Percentiles rank a stretch among this genome's conserved stretches.
Conservation (phyloP, 495 filamentous ascomycete species). For the Glarea lozoyensis region DNA sequence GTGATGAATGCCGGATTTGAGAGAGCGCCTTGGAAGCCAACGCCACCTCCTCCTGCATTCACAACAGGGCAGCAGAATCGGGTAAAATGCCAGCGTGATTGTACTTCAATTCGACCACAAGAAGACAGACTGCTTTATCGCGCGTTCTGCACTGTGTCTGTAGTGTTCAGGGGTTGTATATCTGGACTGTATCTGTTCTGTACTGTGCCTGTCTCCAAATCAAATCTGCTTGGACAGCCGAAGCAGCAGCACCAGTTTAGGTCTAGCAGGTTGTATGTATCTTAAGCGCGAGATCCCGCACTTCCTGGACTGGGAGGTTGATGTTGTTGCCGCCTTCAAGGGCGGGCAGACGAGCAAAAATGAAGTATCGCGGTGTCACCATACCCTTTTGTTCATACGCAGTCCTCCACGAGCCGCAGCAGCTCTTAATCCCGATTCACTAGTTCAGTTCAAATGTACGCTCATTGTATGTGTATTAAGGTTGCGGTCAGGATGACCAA, state of each 20-base stretch:
- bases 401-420: slow-evolving; percentile 13
- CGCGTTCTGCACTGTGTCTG: neutral
- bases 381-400: slow-evolving; percentile 17
- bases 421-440: slow-evolving; percentile 13
- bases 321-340: neutral
- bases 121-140: neutral
- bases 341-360: slow-evolving; percentile 3
- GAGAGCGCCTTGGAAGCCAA: too few relatives aligned
- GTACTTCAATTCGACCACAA: neutral
- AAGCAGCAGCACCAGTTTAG: slow-evolving; percentile 9
- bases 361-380: slow-evolving; percentile 21
- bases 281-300: neutral
- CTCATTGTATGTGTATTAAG: slow-evolving; percentile 17
- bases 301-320: neutral
- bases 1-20: too few relatives aligned
- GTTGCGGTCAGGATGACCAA: slow-evolving; percentile 17
- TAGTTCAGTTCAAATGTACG: slow-evolving; percentile 22
- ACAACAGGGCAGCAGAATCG: too few relatives aligned
- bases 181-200: too few relatives aligned
- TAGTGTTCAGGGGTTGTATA: neutral
- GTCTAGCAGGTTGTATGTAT: slow-evolving; percentile 6
- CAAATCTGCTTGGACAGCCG: too few relatives aligned
- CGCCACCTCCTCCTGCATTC: too few relatives aligned
- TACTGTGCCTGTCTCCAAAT: too few relatives aligned
- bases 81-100: too few relatives aligned